Conservation (phyloP, 2,329 filamentous ascomycete genomes). For the Epicoccum nigrum region DNA sequence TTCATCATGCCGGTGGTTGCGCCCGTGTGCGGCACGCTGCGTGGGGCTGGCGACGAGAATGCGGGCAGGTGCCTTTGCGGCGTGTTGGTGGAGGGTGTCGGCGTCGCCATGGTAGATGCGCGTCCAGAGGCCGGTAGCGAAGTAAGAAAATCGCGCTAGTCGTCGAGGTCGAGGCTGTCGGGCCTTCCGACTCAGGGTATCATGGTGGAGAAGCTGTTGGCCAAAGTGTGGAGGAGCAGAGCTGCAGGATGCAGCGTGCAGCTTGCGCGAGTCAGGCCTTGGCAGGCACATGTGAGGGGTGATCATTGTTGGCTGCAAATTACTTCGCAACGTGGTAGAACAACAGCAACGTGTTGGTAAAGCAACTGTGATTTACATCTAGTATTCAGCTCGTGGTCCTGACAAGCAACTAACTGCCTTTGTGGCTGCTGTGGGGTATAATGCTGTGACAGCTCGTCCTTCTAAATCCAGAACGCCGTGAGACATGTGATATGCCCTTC, state of each 20-base stretch:
- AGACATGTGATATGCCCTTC: not conserved
- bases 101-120: slow-evolving; percentile 40
- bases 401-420: no score
- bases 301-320: not conserved
- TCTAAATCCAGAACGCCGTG: not conserved
- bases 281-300: slow-evolving; percentile 13
- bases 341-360: not conserved
- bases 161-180: not conserved
- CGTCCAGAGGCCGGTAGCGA: not conserved
- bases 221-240: not conserved
- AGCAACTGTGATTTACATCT: no score
- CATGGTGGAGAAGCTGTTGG: slow-evolving; percentile 16
- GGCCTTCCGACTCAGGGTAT: slow-evolving; percentile 6
- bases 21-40: slow-evolving; percentile 50
- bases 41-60: slow-evolving; percentile 51
- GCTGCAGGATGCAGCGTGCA: slow-evolving; percentile 4
- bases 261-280: slow-evolving; percentile 33
- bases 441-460: not conserved
- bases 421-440: slow-evolving; percentile 1
- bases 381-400: no score
- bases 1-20: slow-evolving; percentile 44
- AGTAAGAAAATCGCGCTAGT: not conserved
- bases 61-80: slow-evolving; percentile 45
- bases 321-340: not conserved
- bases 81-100: slow-evolving; percentile 46